A percentile compares a stretch with the other conserved stretches of the same genome.
Evolutionary conservation across 148 eudicot species (phyloP).

Genomic region (Amaranthus hypochondriacus): DNA sequence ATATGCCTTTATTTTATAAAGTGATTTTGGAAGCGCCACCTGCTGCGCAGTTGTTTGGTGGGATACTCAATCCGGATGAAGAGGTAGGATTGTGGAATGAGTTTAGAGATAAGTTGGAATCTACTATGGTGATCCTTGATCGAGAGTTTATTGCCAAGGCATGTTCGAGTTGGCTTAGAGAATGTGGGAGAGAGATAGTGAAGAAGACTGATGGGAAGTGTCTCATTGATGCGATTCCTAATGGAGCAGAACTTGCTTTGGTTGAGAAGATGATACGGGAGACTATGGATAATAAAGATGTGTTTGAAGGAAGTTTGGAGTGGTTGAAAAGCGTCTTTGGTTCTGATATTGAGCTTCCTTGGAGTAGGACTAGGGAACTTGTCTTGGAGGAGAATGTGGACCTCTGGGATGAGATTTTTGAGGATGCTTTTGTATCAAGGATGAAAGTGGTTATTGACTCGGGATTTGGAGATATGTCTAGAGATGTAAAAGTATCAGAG

Average conservation of each 20-base stretch:
- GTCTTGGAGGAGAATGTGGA: slow-evolving; percentile 83
- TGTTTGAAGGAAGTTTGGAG: slow-evolving; percentile 85
- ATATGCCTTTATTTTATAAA: slow-evolving; percentile 89
- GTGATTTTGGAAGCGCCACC: slow-evolving; percentile 80
- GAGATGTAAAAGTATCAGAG: slow-evolving; percentile 49
- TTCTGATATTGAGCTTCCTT: slow-evolving; percentile 92
- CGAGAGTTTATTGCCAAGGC: slow-evolving; percentile 60
- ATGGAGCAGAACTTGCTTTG: slow-evolving; percentile 72
- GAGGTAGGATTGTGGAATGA: slow-evolving; percentile 82
- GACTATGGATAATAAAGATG: slow-evolving; percentile 86
- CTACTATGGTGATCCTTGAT: slow-evolving; percentile 60
- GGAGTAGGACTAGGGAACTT: slow-evolving; percentile 92
- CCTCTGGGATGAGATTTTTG: slow-evolving; percentile 95
- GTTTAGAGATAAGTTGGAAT: slow-evolving; percentile 76
- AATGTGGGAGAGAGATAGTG: slow-evolving; percentile 77
- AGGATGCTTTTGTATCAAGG: slow-evolving; percentile 78
- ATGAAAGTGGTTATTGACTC: slow-evolving; percentile 70
- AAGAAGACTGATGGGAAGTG: slow-evolving; percentile 61
- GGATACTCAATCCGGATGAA: slow-evolving; percentile 83
- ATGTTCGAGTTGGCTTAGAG: slow-evolving; percentile 86
- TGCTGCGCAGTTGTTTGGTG: slow-evolving; percentile 92
- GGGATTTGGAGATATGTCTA: slow-evolving; percentile 47
- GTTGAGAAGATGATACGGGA: slow-evolving; percentile 85
- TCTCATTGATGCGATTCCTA: slow-evolving; percentile 70
- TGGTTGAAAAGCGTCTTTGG: slow-evolving; percentile 94